Evolutionary conservation across 2,329 filamentous ascomycete genomes (phyloP).

Genomic region (Diaporthe citri): DNA sequence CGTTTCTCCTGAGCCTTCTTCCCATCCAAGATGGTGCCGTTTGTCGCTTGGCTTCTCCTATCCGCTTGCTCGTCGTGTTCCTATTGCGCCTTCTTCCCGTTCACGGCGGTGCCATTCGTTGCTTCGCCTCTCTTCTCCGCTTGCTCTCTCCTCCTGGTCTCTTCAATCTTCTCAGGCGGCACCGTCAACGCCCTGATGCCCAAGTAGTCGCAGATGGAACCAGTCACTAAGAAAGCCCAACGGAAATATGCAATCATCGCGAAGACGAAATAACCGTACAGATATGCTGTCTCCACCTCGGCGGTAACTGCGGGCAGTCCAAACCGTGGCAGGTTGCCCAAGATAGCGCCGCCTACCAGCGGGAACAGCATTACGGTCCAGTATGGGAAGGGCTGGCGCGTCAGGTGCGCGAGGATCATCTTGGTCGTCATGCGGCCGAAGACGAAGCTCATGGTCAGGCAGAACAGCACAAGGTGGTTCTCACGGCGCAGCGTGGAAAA

Average conservation of each 20-base stretch:
- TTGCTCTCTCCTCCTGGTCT: slow-evolving; percentile 60
- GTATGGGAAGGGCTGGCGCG: slow-evolving; percentile 93
- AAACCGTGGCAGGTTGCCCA: slow-evolving; percentile 85
- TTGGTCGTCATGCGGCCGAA: slow-evolving; percentile 99
- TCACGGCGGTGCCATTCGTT: slow-evolving; percentile 44
- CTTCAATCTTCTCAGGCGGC: slow-evolving; percentile 69
- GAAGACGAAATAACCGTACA: slow-evolving; percentile 87
- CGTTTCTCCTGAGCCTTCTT: background rate
- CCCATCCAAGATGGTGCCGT: background rate
- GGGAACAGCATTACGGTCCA: slow-evolving; percentile 94
- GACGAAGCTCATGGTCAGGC: slow-evolving; percentile 93
- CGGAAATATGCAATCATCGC: slow-evolving; percentile 88
- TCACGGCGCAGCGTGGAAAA: slow-evolving; percentile 84
- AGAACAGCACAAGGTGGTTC: slow-evolving; percentile 93
- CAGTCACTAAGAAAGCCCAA: slow-evolving; percentile 93
- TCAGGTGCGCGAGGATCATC: slow-evolving; percentile 96
- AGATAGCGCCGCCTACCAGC: slow-evolving; percentile 84
- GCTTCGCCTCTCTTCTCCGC: slow-evolving; percentile 41
- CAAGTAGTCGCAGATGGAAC: slow-evolving; percentile 89
- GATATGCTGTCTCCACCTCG: slow-evolving; percentile 80
- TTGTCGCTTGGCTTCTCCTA: background rate
- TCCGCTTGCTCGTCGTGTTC: background rate
- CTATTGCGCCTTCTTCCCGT: slow-evolving; percentile 47
- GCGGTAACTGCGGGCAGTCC: slow-evolving; percentile 77
- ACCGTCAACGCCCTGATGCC: slow-evolving; percentile 97